Conservation (phyloP, 176 grass and related monocot species). For the Themeda triandra region DNA sequence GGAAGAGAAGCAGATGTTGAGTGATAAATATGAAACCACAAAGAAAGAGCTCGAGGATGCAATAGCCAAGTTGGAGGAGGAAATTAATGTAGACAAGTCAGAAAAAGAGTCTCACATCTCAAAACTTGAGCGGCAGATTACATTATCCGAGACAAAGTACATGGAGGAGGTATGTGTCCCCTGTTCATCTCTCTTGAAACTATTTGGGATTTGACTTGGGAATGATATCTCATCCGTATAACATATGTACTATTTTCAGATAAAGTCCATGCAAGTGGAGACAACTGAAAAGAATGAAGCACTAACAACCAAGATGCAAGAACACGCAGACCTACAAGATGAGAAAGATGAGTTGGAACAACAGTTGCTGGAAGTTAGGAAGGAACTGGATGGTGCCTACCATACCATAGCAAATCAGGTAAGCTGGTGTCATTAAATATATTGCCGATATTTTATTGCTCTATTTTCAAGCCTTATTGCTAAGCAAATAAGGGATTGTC, state of each 20-base stretch:
- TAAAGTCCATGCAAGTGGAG: constrained; percentile 68
- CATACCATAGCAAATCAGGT: constrained; percentile 90
- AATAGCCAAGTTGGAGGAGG: constrained; percentile 64
- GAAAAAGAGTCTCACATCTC: constrained; percentile 72
- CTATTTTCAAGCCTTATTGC: constrained; percentile 4
- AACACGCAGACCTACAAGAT: constrained; percentile 51
- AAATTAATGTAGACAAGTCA: constrained; percentile 71
- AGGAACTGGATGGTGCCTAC: constrained; percentile 69
- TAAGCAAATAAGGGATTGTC: background rate
- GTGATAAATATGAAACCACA: constrained; percentile 54
- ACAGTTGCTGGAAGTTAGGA: constrained; percentile 61
- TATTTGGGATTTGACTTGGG: background rate
- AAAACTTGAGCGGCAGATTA: constrained; percentile 77
- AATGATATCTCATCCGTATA: constrained; percentile 26
- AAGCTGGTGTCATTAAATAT: background rate
- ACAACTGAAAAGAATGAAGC: constrained; percentile 70
- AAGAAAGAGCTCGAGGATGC: constrained; percentile 67
- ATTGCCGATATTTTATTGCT: background rate
- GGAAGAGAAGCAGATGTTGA: constrained; percentile 63
- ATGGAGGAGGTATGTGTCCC: constrained; percentile 72
- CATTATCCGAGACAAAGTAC: constrained; percentile 77
- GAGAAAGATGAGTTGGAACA: constrained; percentile 62
- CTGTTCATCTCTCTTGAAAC: constrained; percentile 23
- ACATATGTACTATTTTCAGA: constrained; percentile 46
- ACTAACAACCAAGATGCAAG: constrained; percentile 54